Percentiles rank a stretch among this genome's conserved stretches.
Conservation (phyloP, 2,329 filamentous ascomycete species). For the Ceratocystis diversiconidia region DNA sequence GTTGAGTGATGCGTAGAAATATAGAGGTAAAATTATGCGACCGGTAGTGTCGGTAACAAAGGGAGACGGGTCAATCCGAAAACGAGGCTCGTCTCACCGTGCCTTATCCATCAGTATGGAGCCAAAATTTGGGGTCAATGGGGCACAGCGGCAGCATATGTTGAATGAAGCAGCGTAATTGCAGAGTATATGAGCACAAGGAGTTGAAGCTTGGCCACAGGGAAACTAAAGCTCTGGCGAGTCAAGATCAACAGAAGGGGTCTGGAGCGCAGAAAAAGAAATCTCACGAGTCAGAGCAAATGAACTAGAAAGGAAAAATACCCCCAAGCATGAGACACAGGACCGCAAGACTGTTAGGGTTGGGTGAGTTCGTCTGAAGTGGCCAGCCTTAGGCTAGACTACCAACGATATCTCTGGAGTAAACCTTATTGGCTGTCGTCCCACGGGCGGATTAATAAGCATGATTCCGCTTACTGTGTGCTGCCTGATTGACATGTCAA, state of each 20-base stretch:
- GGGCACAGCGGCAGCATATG: not conserved
- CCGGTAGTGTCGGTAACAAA: not conserved
- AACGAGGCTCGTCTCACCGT: constrained; percentile 18
- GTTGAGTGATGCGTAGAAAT: not conserved
- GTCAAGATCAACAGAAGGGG: not conserved
- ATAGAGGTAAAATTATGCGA: not conserved
- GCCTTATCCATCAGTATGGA: constrained; percentile 16
- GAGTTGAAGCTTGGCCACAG: not conserved
- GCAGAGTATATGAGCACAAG: not conserved
- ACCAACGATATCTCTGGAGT: no score
- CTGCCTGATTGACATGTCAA: no score
- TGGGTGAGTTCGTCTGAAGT: no score
- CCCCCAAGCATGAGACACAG: no score
- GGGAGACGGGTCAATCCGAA: constrained; percentile 13
- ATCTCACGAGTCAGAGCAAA: no score
- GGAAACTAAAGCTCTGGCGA: not conserved
- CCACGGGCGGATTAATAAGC: no score
- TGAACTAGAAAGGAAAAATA: no score
- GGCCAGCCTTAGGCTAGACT: no score
- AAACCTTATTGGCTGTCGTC: no score
- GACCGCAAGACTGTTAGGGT: no score
- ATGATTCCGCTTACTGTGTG: no score
- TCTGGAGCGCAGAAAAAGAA: no score
- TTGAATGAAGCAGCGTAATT: not conserved
- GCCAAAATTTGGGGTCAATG: constrained; percentile 17